Conservation (phyloP, 1,284 basidiomycete genomes). For the Naganishia sp. region DNA sequence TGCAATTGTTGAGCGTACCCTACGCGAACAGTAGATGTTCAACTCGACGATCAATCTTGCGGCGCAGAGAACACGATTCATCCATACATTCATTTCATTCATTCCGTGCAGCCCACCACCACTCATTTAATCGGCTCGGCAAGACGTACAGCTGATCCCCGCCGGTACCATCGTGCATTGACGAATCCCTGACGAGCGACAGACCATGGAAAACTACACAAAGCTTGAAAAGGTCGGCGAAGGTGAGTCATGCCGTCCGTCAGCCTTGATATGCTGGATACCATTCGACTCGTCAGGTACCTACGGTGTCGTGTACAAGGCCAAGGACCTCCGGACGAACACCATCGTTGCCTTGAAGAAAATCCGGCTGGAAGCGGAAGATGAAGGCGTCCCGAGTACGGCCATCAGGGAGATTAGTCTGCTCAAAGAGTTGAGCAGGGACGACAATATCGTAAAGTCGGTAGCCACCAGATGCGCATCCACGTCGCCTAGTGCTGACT, state of each 20-base stretch:
- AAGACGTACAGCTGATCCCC: neutral
- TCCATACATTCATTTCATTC: too few relatives aligned
- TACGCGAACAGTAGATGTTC: constrained; percentile 4
- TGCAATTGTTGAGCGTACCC: neutral
- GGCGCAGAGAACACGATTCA: too few relatives aligned
- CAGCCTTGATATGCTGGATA: too few relatives aligned
- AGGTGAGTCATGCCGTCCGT: constrained; percentile 44
- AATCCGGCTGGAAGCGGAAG: constrained; percentile 95
- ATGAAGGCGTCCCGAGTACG: constrained; percentile 89
- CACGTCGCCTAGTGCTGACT: neutral
- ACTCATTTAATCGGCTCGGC: too few relatives aligned
- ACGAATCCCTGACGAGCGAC: neutral
- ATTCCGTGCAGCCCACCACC: neutral
- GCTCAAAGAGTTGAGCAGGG: constrained; percentile 85
- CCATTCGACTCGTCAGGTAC: constrained; percentile 66
- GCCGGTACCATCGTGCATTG: neutral
- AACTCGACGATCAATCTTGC: neutral
- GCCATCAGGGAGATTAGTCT: constrained; percentile 97
- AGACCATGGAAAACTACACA: constrained; percentile 53
- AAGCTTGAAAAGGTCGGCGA: constrained; percentile 82
- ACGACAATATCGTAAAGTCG: constrained; percentile 85
- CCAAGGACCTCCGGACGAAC: constrained; percentile 72
- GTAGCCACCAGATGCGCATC: constrained; percentile 28
- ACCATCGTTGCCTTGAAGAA: constrained; percentile 93
- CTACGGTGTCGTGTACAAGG: constrained; percentile 98